These are phyloP conservation scores for Nakazawaea wickerhamii DNA, from an alignment of 805 yeast species.

Conservation along the genomic window DNA sequence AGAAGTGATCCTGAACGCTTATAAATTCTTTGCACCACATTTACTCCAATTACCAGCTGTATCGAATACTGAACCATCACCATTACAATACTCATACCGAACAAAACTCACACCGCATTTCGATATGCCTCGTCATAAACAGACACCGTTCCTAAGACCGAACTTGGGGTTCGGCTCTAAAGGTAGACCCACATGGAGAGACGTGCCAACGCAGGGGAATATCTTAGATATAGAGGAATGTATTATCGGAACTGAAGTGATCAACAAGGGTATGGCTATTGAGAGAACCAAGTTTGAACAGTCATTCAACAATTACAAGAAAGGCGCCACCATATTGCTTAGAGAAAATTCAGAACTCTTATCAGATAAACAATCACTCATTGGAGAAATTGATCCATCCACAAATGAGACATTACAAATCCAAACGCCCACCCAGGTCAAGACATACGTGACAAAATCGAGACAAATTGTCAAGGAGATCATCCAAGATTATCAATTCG, in stretches of 20 bases:
- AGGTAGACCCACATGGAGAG: slow-evolving; percentile 72
- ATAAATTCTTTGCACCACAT: slow-evolving; percentile 63
- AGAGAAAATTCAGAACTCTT: slow-evolving; percentile 78
- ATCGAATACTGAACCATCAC: slow-evolving; percentile 50
- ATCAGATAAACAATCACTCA: slow-evolving; percentile 14
- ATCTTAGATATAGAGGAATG: slow-evolving; percentile 94
- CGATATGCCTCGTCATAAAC: slow-evolving; percentile 59
- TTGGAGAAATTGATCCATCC: slow-evolving; percentile 39
- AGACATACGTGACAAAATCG: slow-evolving; percentile 74
- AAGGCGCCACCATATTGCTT: slow-evolving; percentile 82
- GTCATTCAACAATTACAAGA: slow-evolving; percentile 45
- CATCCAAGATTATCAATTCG: slow-evolving; percentile 69
- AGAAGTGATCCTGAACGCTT: slow-evolving; percentile 76
- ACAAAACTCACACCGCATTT: slow-evolving; percentile 97
- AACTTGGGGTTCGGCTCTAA: slow-evolving; percentile 86
- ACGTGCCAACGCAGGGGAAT: slow-evolving; percentile 18
- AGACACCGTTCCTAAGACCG: slow-evolving; percentile 42
- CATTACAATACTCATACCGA: slow-evolving; percentile 70
- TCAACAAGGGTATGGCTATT: slow-evolving; percentile 66
- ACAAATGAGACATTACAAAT: slow-evolving; percentile 32
- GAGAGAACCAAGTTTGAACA: slow-evolving; percentile 56
- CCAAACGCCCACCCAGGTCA: slow-evolving; percentile 34
- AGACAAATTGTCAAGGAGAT: slow-evolving; percentile 77
- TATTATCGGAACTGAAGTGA: slow-evolving; percentile 75
- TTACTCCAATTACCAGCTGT: slow-evolving; percentile 51